phyloP scores from a whole-genome alignment of 257 asterid genomes.

The Fraxinus pennsylvanica region DNA sequence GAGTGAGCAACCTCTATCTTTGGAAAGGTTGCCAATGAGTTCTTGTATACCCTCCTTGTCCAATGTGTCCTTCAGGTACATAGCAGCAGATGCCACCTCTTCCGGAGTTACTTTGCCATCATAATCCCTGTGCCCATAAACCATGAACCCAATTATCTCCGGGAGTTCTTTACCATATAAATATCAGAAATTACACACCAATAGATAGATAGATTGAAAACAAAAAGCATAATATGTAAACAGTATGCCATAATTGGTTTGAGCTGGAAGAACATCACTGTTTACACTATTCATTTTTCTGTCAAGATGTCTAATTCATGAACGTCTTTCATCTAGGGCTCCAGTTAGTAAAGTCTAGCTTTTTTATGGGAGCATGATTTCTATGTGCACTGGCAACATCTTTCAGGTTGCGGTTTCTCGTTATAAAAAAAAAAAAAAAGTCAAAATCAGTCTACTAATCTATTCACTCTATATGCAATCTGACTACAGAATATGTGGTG shows the following conservation, averaged over 20 bases:
- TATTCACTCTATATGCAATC: background rate
- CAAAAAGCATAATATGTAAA: background rate
- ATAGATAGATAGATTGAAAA: background rate
- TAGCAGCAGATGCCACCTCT: conserved; percentile 96
- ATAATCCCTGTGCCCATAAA: conserved; percentile 57
- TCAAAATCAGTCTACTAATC: background rate
- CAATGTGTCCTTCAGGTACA: conserved; percentile 87
- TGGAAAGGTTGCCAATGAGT: conserved; percentile 77
- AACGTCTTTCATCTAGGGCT: background rate
- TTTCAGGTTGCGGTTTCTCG: background rate
- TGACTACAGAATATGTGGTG: background rate
- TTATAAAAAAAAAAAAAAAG: background rate
- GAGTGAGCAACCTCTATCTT: conserved; percentile 75
- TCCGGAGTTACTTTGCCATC: conserved; percentile 98
- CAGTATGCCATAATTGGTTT: background rate
- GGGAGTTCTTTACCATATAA: conserved; percentile 10
- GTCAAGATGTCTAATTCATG: conserved; percentile 1
- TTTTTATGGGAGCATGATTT: background rate
- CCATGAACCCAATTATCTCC: conserved; percentile 19
- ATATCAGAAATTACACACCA: background rate
- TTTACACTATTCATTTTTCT: background rate
- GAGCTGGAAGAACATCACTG: background rate
- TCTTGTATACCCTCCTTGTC: conserved; percentile 91
- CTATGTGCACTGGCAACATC: background rate
- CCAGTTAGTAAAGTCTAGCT: background rate